These are phyloP conservation scores for Aspergillus haitiensis DNA, from an alignment of 495 filamentous ascomycete genomes.

Conservation along the genomic window DNA sequence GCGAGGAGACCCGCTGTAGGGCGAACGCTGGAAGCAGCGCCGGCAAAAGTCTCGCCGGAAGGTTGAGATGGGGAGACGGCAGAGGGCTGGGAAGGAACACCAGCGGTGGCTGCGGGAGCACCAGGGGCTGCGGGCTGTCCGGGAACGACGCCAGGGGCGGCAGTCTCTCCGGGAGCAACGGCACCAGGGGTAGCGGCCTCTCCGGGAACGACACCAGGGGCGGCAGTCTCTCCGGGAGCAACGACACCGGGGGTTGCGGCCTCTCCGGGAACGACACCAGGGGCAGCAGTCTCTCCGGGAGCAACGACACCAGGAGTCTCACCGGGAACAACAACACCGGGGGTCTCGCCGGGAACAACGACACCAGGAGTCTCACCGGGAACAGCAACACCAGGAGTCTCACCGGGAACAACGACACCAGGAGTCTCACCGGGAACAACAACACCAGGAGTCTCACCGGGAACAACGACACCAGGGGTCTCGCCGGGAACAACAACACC, in stretches of 20 bases:
- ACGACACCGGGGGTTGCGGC: slow-evolving; percentile 3
- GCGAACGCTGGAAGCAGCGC: slow-evolving; percentile 38
- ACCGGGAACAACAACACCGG: slow-evolving; percentile 14
- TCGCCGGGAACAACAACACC: slow-evolving; percentile 8
- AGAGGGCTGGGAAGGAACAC: slow-evolving; percentile 7
- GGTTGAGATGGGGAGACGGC: slow-evolving; percentile 25
- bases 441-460: slow-evolving; percentile 2
- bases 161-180: slow-evolving; percentile 4
- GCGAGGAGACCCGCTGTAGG: slow-evolving; percentile 40
- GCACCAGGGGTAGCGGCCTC: slow-evolving; percentile 5
- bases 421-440: slow-evolving; percentile 12
- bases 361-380: slow-evolving; percentile 7
- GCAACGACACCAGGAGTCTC: slow-evolving; percentile 6
- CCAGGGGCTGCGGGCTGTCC: slow-evolving; percentile 6
- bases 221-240: slow-evolving; percentile 13
- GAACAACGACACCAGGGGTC: slow-evolving; percentile 10
- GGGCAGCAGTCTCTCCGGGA: slow-evolving; percentile 11
- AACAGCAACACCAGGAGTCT: slow-evolving; percentile 2
- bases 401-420: slow-evolving; percentile 5
- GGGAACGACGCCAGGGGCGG: too few species aligned
- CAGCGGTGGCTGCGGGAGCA: slow-evolving; percentile 5
- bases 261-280: slow-evolving; percentile 11
- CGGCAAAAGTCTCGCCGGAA: slow-evolving; percentile 29
- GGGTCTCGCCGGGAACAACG: slow-evolving; percentile 4
- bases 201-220: background rate